phyloP scores from a whole-genome alignment of 495 filamentous ascomycete species.

The Neurospora discreta region DNA sequence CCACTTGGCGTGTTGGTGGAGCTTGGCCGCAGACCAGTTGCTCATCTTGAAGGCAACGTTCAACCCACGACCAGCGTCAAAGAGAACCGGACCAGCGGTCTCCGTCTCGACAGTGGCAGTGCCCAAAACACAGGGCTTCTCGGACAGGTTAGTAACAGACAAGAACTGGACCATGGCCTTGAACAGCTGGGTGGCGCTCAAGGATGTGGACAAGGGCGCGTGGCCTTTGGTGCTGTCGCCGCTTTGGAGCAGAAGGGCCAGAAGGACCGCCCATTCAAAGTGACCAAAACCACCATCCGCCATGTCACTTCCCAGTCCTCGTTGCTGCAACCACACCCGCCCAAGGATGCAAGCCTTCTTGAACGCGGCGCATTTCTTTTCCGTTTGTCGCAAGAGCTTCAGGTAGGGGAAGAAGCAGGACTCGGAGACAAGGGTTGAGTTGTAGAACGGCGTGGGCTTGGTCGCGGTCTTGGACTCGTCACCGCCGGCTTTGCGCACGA shows the following conservation, averaged over 20 bases:
- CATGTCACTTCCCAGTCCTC: conserved; percentile 59
- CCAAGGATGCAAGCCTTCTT: conserved; percentile 77
- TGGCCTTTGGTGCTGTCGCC: conserved; percentile 53
- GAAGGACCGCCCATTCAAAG: conserved; percentile 75
- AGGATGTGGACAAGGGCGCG: conserved; percentile 59
- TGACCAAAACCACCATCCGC: conserved; percentile 80
- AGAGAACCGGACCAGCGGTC: conserved; percentile 35
- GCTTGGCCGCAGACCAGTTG: conserved; percentile 62
- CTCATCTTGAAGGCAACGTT: conserved; percentile 92
- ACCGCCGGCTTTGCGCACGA: conserved; percentile 43
- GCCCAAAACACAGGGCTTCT: conserved; percentile 49
- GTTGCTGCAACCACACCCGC: conserved; percentile 77
- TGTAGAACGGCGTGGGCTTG: conserved; percentile 73
- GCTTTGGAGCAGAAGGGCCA: conserved; percentile 71
- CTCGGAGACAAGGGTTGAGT: conserved; percentile 75
- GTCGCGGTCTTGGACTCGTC: conserved; percentile 22
- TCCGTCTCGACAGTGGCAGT: conserved; percentile 19
- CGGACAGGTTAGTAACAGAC: conserved; percentile 53
- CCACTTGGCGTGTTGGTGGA: conserved; percentile 58
- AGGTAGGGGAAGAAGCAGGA: conserved; percentile 59
- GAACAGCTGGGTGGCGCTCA: conserved; percentile 90
- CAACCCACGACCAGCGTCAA: conserved; percentile 58
- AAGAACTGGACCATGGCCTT: conserved; percentile 83
- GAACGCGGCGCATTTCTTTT: conserved; percentile 58
- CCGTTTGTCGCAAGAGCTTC: conserved; percentile 53